A percentile compares a stretch with the other conserved stretches of the same genome.
These are phyloP conservation scores for Ceratocystis harringtonii DNA, from an alignment of 2,329 filamentous ascomycete genomes.

Conservation along the genomic window DNA sequence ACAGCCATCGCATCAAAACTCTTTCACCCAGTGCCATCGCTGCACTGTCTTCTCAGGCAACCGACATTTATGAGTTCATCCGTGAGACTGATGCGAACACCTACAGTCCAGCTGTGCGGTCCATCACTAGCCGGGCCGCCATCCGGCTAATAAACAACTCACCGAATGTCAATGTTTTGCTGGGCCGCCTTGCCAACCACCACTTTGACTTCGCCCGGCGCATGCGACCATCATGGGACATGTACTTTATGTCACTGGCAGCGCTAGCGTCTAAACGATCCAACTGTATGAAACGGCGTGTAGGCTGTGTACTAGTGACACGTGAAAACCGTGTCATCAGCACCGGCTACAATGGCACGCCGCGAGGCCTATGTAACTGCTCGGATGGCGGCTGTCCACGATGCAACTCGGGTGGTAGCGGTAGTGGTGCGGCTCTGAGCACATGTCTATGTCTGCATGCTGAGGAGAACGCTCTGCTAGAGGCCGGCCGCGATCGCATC, in stretches of 20 bases:
- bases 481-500: constrained; percentile 84
- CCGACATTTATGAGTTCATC: constrained; percentile 40
- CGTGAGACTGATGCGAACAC: constrained; percentile 54
- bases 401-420: constrained; percentile 60
- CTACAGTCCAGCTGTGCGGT: constrained; percentile 52
- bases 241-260: constrained; percentile 96
- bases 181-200: constrained; percentile 55
- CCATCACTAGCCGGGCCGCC: constrained; percentile 66
- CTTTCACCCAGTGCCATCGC: constrained; percentile 13
- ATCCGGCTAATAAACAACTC: constrained; percentile 79
- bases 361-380: constrained; percentile 75
- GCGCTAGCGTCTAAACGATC: constrained; percentile 76
- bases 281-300: constrained; percentile 97
- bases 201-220: constrained; percentile 66
- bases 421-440: constrained; percentile 53
- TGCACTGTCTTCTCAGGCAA: constrained; percentile 20
- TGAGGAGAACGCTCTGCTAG: constrained; percentile 90
- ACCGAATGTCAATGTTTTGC: constrained; percentile 53
- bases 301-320: constrained; percentile 80
- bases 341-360: constrained; percentile 97
- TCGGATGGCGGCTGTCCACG: constrained; percentile 78
- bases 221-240: constrained; percentile 82
- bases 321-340: constrained; percentile 74
- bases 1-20: constrained; percentile 35
- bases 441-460: constrained; percentile 96